Evolutionary conservation across 2,329 filamentous ascomycete species (phyloP), one percentile per base, ranked within the genome.

Genomic region (Knufia petricola): DNA sequence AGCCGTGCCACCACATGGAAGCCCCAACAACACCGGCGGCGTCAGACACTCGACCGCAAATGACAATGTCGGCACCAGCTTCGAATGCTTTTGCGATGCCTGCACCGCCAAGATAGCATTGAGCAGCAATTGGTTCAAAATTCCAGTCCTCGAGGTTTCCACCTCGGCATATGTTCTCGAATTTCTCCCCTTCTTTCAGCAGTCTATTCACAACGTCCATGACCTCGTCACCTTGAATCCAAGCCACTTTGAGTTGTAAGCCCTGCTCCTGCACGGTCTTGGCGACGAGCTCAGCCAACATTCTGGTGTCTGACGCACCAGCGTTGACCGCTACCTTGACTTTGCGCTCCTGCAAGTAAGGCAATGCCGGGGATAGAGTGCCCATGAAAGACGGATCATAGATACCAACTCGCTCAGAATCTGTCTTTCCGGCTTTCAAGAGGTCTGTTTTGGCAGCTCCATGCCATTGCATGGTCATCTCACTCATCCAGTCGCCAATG

Each of bases 1-100:
- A 80, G 0, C 65, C 63, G 45, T 79, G 68, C 69, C 75, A 79
- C 64, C 69, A 79, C 54, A 68, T 69, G 0, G 75, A 75, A 0
- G 74, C 72, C 0, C 71, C 76, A 49, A 79, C 76, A 0, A 76
- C 73, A 0, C 72, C 73, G 2, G 69, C 70, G 0, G 73, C 72
- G 53, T 74, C 72, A 0, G 70, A 64, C 2, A 69, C 69, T 1
- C 72, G 57, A 2, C 66, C 66, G 49, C 64, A 66, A 13, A 69
- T 57, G 1, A 69, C 58, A 47, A 69, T 68, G 48, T 69, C 63
- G 1, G 64, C 65, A 2, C 66, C 66, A 32, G 20, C 30, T 15
- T 49, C 3, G 4, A 49, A 41, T 13, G 46, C 72, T 13, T 60
- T 55, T 1, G 58, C 58, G 21, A 69, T 66, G 13, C 59, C 62